Evolutionary conservation across 192 early-diverging fungal species (phyloP), one percentile per base, ranked within the genome.

Genomic region (Gonapodya prolifera): DNA sequence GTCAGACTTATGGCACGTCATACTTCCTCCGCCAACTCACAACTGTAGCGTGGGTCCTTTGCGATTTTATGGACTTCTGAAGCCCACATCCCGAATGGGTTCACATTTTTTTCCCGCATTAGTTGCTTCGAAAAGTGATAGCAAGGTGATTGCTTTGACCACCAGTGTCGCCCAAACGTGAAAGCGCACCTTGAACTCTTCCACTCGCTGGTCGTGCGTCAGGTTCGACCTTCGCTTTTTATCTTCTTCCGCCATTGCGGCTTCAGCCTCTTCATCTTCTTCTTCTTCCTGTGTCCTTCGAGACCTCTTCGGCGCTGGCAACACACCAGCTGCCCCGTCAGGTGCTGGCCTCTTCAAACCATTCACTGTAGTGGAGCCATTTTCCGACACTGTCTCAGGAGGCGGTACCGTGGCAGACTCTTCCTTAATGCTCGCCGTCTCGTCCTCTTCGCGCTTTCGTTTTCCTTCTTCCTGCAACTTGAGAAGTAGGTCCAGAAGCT

Each of bases 241-340:
- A 61, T 61, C 45, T 61, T 61, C 45, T 61, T 61, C 45, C 45
- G 8, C 45, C 45, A 61, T 61, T 2, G 71, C 71, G 16, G 71
- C 71, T 73, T 73, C 71, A 16, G 28, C 71, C 29, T 73, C 71
- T 73, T 32, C 71, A 2, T 73, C 71, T 73, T 73, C 71, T 73
- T 73, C 28, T 8, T 32, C 71, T 73, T 73, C 32, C 32, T 32
- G 71, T 73, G 28, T 61, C 45, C 45, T 61, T 23, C 45, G 45
- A 61, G 23, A 8, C 45, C 23, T 61, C 23, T 61, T 61, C 8
- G 8, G 45, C 45, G 45, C 8, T 61, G 45, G 45, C 8, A 23
- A 8, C 8, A 23, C 8, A 16, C 23, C 45, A 16, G 45, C 45
- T 61, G 45, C 45, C 23, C 8, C 23, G 45, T 61, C 45, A 8